Evolutionary conservation across 805 yeast species (phyloP).

Genomic region (Ogataea glucozyma): DNA sequence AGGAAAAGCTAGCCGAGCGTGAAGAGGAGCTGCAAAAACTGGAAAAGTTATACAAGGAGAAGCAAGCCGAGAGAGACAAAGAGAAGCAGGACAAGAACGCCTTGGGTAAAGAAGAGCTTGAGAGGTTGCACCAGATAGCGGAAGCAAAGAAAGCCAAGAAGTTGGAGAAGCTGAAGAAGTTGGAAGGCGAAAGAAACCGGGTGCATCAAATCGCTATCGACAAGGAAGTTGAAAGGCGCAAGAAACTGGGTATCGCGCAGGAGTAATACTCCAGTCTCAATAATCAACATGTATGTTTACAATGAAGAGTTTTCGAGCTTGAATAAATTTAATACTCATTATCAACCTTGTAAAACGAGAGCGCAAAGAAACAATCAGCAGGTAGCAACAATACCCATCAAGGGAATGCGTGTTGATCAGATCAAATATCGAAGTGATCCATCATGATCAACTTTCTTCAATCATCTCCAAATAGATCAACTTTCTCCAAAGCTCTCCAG

Average conservation of each 20-base stretch:
- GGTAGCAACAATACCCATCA: background rate
- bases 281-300: background rate
- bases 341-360: background rate
- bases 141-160: constrained; percentile 30
- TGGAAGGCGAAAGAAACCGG: constrained; percentile 24
- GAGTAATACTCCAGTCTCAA: background rate
- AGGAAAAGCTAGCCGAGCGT: constrained; percentile 28
- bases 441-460: constrained; percentile 36
- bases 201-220: constrained; percentile 30
- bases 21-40: constrained; percentile 27
- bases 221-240: constrained; percentile 32
- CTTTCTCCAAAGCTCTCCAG: constrained; percentile 87
- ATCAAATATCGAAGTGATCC: background rate
- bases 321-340: background rate
- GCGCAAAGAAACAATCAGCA: constrained; percentile 1
- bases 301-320: background rate
- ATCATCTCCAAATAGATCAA: constrained; percentile 68
- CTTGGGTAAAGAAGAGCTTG: constrained; percentile 31
- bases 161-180: constrained; percentile 18
- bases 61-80: too few relatives aligned
- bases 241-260: constrained; percentile 16
- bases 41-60: constrained; percentile 25
- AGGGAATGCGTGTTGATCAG: background rate
- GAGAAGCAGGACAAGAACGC: constrained; percentile 16
- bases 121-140: constrained; percentile 32